A percentile compares a stretch with the other conserved stretches of the same genome.
Conservation (phyloP, 2,329 filamentous ascomycete species). For the Microsporum ferrugineum region DNA sequence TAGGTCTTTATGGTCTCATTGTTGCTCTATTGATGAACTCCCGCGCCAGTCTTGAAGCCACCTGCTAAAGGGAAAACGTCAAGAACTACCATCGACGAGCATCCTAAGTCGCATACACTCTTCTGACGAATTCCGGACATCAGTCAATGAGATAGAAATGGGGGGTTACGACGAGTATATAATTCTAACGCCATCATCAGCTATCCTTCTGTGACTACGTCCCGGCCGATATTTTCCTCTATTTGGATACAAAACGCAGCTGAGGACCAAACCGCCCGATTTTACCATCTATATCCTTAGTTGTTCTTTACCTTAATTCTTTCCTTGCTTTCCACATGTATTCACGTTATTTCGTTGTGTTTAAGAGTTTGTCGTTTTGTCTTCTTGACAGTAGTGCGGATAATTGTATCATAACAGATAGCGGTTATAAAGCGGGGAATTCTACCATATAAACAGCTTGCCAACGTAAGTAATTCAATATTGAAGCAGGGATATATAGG, state of each 20-base stretch:
- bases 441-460: neutral
- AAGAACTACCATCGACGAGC: neutral
- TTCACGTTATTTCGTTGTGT: conserved; percentile 3
- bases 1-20: conserved; percentile 97
- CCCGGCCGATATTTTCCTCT: neutral
- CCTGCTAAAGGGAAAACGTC: conserved; percentile 33
- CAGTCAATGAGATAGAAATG: neutral
- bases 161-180: neutral
- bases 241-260: conserved; percentile 2
- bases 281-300: neutral
- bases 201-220: neutral
- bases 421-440: conserved; percentile 6
- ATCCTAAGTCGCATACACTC: neutral
- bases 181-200: neutral
- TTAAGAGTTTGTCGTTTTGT: conserved; percentile 1
- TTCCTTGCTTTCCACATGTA: conserved; percentile 1
- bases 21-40: conserved; percentile 99
- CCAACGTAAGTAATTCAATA: too few species aligned
- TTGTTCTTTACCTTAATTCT: neutral
- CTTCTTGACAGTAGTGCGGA: conserved; percentile 1
- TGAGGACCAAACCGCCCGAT: neutral
- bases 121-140: neutral
- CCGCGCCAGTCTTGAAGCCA: conserved; percentile 57
- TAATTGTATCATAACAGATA: conserved; percentile 8
- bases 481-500: neutral